phyloP scores from a whole-genome alignment of 2,329 filamentous ascomycete genomes.

The Xylariaceae sp. region DNA sequence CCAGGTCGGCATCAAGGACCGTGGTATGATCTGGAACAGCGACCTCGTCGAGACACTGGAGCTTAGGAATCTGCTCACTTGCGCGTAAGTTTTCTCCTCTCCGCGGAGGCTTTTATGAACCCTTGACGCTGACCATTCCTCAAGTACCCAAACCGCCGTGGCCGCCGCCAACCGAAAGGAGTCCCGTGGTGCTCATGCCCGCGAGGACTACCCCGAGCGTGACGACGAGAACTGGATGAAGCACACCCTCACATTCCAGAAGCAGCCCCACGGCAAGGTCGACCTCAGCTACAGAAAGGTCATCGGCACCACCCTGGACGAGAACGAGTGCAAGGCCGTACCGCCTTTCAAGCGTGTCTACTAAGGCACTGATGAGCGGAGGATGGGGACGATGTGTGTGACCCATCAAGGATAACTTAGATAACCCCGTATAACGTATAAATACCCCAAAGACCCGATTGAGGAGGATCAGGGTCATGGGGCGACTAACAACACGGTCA shows the following conservation, averaged over 20 bases:
- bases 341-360: constrained; percentile 95
- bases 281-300: constrained; percentile 84
- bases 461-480: no score
- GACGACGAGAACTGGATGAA: constrained; percentile 99
- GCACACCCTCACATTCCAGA: constrained; percentile 96
- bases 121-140: no score
- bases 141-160: constrained; percentile 82
- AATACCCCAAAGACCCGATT: no score
- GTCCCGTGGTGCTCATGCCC: constrained; percentile 92
- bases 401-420: no score
- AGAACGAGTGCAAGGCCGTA: constrained; percentile 92
- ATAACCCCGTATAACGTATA: no score
- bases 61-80: constrained; percentile 90
- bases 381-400: constrained; percentile 2
- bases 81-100: constrained; percentile 62
- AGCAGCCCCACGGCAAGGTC: constrained; percentile 79
- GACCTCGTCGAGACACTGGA: constrained; percentile 96
- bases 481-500: no score
- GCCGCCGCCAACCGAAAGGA: constrained; percentile 93
- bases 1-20: constrained; percentile 91
- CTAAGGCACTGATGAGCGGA: constrained; percentile 39
- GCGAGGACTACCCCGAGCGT: constrained; percentile 93
- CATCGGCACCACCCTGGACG: constrained; percentile 77
- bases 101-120: no score
- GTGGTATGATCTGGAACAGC: constrained; percentile 99